Percentiles rank a stretch among this genome's conserved stretches.
phyloP scores from a whole-genome alignment of 495 filamentous ascomycete species.

The Neurospora tetrasperma region DNA sequence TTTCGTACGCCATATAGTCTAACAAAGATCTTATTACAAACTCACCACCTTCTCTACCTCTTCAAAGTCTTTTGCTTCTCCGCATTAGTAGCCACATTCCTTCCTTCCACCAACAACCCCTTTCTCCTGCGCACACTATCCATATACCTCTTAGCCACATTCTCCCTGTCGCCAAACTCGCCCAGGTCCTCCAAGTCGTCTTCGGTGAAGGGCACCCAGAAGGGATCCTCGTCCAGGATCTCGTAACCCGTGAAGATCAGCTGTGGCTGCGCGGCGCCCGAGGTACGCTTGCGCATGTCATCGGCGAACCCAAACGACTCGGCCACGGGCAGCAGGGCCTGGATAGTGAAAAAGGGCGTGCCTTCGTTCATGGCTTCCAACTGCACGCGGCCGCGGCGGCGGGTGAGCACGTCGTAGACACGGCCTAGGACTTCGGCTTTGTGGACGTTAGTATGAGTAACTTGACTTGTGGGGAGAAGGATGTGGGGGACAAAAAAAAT shows the following conservation, averaged over 20 bases:
- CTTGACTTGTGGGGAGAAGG: background rate
- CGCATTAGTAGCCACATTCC: constrained; percentile 63
- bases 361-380: constrained; percentile 90
- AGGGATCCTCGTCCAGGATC: constrained; percentile 84
- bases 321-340: constrained; percentile 75
- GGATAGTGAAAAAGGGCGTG: constrained; percentile 90
- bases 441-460: constrained; percentile 6
- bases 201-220: constrained; percentile 94
- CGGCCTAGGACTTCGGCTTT: constrained; percentile 85
- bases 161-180: constrained; percentile 84
- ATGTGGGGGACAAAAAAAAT: background rate
- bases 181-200: constrained; percentile 95
- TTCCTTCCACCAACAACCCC: constrained; percentile 72
- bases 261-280: constrained; percentile 82
- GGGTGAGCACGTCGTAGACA: constrained; percentile 87
- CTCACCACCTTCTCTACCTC: constrained; percentile 42
- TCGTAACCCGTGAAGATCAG: constrained; percentile 89
- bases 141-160: constrained; percentile 93
- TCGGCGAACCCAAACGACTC: constrained; percentile 94
- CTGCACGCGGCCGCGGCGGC: constrained; percentile 79
- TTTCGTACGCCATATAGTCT: background rate
- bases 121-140: constrained; percentile 76
- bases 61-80: constrained; percentile 99
- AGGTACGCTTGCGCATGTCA: constrained; percentile 90
- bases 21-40: no score